Conservation (phyloP, 441 rosid species). For the Jatropha multifida region DNA sequence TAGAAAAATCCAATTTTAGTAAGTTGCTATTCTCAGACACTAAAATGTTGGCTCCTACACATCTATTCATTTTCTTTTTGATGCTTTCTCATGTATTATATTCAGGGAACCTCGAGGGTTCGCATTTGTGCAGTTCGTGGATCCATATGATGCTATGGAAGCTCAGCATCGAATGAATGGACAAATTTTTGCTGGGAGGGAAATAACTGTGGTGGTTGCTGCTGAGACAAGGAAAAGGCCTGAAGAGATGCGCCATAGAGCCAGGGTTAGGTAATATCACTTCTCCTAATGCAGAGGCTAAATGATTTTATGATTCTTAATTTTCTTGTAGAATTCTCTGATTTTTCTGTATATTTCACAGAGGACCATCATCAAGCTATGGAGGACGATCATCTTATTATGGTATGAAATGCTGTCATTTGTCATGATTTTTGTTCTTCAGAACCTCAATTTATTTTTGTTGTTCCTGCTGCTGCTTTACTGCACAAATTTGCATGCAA, state of each 20-base stretch:
- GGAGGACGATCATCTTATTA: slow-evolving; percentile 63
- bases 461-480: neutral
- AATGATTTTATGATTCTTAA: neutral
- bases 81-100: slow-evolving; percentile 17
- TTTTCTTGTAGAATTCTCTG: slow-evolving; percentile 7
- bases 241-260: slow-evolving; percentile 86
- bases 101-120: slow-evolving; percentile 95
- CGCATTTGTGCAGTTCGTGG: slow-evolving; percentile 98
- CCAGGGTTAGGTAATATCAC: slow-evolving; percentile 56
- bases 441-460: neutral
- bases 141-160: slow-evolving; percentile 79
- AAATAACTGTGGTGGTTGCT: slow-evolving; percentile 89
- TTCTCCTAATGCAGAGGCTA: neutral
- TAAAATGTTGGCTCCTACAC: slow-evolving; percentile 16
- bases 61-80: slow-evolving; percentile 22
- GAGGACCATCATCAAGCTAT: slow-evolving; percentile 64
- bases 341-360: slow-evolving; percentile 34
- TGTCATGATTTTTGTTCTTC: neutral
- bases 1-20: slow-evolving; percentile 25
- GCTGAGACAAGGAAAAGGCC: slow-evolving; percentile 97
- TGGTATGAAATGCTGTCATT: slow-evolving; percentile 45
- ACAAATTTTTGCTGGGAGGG: slow-evolving; percentile 80
- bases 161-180: slow-evolving; percentile 96
- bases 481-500: neutral
- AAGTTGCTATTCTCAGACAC: slow-evolving; percentile 13